Conservation (phyloP, 352 stramenopile genomes). For the Globisporangium paddicum region DNA sequence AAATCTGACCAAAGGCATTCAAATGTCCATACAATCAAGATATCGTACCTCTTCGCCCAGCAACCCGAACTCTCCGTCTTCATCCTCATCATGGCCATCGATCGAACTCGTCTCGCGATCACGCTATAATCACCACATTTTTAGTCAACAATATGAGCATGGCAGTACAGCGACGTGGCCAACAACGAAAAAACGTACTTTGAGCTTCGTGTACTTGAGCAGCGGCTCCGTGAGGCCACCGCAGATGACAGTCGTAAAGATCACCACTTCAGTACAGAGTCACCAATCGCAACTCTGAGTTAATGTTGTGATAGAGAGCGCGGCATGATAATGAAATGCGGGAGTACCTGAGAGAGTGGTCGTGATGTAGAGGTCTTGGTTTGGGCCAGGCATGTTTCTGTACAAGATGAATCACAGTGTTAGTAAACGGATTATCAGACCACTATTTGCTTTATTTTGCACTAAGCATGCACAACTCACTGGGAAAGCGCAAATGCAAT, state of each 20-base stretch:
- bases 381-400: slow-evolving; percentile 92
- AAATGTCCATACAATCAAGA: background rate
- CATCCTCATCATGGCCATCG: slow-evolving; percentile 3
- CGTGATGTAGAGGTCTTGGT: slow-evolving; percentile 86
- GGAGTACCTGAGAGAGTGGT: slow-evolving; percentile 56
- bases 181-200: too few relatives aligned
- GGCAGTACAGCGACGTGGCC: too few relatives aligned
- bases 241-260: slow-evolving; percentile 96
- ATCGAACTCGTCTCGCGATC: slow-evolving; percentile 6
- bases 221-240: slow-evolving; percentile 89
- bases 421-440: too few relatives aligned
- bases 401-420: background rate
- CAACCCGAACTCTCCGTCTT: slow-evolving; percentile 42
- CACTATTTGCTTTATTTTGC: background rate
- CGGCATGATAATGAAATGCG: background rate
- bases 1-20: background rate
- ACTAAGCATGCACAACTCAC: slow-evolving; percentile 27
- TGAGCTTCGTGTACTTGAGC: slow-evolving; percentile 75
- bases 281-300: background rate
- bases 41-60: slow-evolving; percentile 27
- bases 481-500: slow-evolving; percentile 85
- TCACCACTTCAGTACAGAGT: slow-evolving; percentile 60
- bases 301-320: background rate
- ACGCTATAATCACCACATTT: background rate
- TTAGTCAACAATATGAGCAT: background rate